Percentiles rank a stretch among this genome's conserved stretches.
Evolutionary conservation across 1,284 basidiomycete species (phyloP).

Genomic region (Thelephora terrestris): DNA sequence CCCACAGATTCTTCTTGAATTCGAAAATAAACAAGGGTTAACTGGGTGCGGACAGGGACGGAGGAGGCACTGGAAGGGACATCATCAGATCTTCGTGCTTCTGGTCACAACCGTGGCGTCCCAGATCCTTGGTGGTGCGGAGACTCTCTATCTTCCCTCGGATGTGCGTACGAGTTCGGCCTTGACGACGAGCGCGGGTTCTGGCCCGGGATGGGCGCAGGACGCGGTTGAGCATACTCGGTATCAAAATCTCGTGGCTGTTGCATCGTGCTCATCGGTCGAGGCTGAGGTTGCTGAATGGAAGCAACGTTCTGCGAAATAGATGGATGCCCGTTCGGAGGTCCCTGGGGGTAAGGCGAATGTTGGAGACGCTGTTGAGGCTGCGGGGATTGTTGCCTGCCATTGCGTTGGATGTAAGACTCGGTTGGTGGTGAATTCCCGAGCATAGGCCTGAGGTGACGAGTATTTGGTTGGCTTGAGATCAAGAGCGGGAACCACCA

Average conservation of each 20-base stretch:
- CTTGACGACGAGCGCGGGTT: slow-evolving; percentile 37
- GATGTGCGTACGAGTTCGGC: slow-evolving; percentile 45
- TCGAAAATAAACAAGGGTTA: slow-evolving; percentile 9
- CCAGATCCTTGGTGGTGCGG: slow-evolving; percentile 35
- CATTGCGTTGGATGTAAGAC: slow-evolving; percentile 30
- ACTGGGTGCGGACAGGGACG: not conserved
- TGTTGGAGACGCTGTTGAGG: slow-evolving; percentile 23
- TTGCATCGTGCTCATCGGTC: slow-evolving; percentile 24
- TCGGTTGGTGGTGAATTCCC: slow-evolving; percentile 28
- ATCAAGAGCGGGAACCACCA: slow-evolving; percentile 24
- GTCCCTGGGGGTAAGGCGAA: slow-evolving; percentile 33
- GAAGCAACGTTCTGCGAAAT: slow-evolving; percentile 31
- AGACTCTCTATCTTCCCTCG: slow-evolving; percentile 38
- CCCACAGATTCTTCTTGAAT: slow-evolving; percentile 12
- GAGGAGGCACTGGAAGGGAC: slow-evolving; percentile 4
- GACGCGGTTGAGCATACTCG: slow-evolving; percentile 39
- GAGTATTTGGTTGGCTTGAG: not conserved
- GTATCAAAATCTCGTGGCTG: slow-evolving; percentile 24
- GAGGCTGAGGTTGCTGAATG: slow-evolving; percentile 32
- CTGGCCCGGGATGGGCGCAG: slow-evolving; percentile 26
- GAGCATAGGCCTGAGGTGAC: slow-evolving; percentile 19
- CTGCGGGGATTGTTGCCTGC: slow-evolving; percentile 31
- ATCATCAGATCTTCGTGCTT: slow-evolving; percentile 36
- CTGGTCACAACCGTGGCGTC: slow-evolving; percentile 28
- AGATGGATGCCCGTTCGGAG: slow-evolving; percentile 26